phyloP scores from a whole-genome alignment of 495 filamentous ascomycete genomes.

The Aspergillus hancockii region DNA sequence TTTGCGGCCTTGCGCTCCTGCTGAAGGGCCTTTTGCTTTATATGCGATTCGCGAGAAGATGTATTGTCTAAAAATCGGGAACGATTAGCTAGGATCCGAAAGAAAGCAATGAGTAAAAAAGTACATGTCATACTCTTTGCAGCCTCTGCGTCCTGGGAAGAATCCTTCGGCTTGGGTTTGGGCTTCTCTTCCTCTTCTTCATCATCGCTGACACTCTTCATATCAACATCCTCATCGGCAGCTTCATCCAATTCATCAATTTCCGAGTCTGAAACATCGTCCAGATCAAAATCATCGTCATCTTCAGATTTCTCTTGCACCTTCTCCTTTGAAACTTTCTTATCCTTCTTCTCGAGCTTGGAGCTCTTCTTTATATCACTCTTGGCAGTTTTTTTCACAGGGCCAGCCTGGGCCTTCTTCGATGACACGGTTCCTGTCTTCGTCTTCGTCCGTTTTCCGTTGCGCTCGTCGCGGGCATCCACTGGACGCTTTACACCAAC shows the following conservation, averaged over 20 bases:
- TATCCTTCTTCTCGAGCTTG: constrained; percentile 32
- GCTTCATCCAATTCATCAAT: constrained; percentile 37
- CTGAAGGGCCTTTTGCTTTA: constrained; percentile 85
- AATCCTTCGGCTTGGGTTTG: constrained; percentile 28
- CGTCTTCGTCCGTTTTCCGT: constrained; percentile 50
- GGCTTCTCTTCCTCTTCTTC: constrained; percentile 30
- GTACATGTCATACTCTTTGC: constrained; percentile 34
- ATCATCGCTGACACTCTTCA: constrained; percentile 35
- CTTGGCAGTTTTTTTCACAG: constrained; percentile 37
- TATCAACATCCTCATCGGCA: constrained; percentile 37
- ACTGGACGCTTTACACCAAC: constrained; percentile 47
- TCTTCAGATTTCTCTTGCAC: constrained; percentile 35
- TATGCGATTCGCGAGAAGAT: constrained; percentile 78
- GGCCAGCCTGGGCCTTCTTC: constrained; percentile 37
- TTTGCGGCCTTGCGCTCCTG: constrained; percentile 90
- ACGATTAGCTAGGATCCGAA: background rate
- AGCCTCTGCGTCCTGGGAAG: constrained; percentile 19
- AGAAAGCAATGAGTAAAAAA: background rate
- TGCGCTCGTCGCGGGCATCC: constrained; percentile 44
- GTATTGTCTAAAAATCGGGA: constrained; percentile 20
- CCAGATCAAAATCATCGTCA: constrained; percentile 45
- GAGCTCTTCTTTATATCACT: constrained; percentile 29
- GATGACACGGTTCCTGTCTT: constrained; percentile 35
- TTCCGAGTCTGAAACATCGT: constrained; percentile 44
- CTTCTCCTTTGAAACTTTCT: constrained; percentile 39